A percentile compares a stretch with the other conserved stretches of the same genome.
These are phyloP conservation scores for Musa balbisiana DNA, from an alignment of 202 grass and related monocot genomes.

Conservation along the genomic window DNA sequence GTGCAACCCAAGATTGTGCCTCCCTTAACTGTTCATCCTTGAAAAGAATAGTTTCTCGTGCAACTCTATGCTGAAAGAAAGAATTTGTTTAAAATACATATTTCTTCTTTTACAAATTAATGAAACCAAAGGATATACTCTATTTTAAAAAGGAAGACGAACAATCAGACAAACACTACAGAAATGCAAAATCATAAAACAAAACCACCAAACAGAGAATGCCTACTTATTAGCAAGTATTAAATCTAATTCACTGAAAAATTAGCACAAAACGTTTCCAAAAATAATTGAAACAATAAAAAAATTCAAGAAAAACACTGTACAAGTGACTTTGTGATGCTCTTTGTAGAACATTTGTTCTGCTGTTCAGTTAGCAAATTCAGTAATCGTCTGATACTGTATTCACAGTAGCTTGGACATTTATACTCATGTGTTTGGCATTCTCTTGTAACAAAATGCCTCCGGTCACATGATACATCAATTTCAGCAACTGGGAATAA, in stretches of 20 bases:
- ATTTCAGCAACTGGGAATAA: neutral
- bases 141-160: neutral
- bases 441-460: neutral
- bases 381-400: neutral
- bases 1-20: conserved; percentile 78
- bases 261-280: neutral
- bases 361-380: neutral
- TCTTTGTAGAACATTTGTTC: neutral
- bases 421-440: neutral
- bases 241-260: neutral
- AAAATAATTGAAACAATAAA: neutral
- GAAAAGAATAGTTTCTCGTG: conserved; percentile 85
- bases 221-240: neutral
- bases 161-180: neutral
- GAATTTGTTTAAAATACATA: conserved; percentile 5
- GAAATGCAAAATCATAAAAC: neutral
- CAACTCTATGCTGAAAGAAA: conserved; percentile 72
- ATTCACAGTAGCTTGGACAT: neutral
- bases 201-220: neutral
- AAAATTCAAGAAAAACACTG: neutral
- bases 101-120: neutral
- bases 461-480: neutral
- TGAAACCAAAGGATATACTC: neutral
- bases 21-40: conserved; percentile 98
- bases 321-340: neutral